A percentile compares a stretch with the other conserved stretches of the same genome.
These are phyloP conservation scores for Ustilago shanxiensis DNA, from an alignment of 1,284 basidiomycete genomes.

Conservation along the genomic window DNA sequence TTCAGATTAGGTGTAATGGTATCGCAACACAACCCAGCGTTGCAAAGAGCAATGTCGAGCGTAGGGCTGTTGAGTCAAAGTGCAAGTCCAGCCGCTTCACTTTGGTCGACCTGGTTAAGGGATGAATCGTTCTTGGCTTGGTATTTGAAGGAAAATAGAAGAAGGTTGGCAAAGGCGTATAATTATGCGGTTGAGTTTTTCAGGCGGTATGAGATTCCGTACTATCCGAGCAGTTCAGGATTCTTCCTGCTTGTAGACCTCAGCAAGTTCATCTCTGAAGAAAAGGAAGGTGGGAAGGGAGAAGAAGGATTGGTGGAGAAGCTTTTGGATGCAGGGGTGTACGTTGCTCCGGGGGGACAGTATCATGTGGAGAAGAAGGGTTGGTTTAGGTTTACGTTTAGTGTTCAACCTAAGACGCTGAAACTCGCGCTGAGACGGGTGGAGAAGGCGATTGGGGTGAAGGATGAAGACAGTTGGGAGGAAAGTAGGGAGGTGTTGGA, in stretches of 20 bases:
- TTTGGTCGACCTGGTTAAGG: slow-evolving; percentile 47
- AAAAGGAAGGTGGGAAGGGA: slow-evolving; percentile 14
- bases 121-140: slow-evolving; percentile 47
- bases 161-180: slow-evolving; percentile 38
- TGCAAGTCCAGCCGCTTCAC: slow-evolving; percentile 31
- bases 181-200: slow-evolving; percentile 33
- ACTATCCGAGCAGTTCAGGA: slow-evolving; percentile 43
- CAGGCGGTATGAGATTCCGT: slow-evolving; percentile 38
- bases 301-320: slow-evolving; percentile 31
- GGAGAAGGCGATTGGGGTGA: slow-evolving; percentile 42
- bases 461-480: slow-evolving; percentile 22
- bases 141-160: slow-evolving; percentile 56
- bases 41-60: slow-evolving; percentile 40
- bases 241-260: slow-evolving; percentile 51
- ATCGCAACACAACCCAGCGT: slow-evolving; percentile 52
- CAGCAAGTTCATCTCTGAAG: background rate
- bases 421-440: slow-evolving; percentile 39
- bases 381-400: slow-evolving; percentile 59
- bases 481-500: slow-evolving; percentile 9
- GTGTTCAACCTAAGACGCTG: slow-evolving; percentile 42
- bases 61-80: slow-evolving; percentile 42
- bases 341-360: slow-evolving; percentile 52
- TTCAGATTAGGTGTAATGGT: slow-evolving; percentile 58
- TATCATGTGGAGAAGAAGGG: slow-evolving; percentile 57
- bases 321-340: slow-evolving; percentile 42